These are phyloP conservation scores for Dissophora globulifera DNA, from an alignment of 192 early-diverging fungal species.

Conservation along the genomic window DNA sequence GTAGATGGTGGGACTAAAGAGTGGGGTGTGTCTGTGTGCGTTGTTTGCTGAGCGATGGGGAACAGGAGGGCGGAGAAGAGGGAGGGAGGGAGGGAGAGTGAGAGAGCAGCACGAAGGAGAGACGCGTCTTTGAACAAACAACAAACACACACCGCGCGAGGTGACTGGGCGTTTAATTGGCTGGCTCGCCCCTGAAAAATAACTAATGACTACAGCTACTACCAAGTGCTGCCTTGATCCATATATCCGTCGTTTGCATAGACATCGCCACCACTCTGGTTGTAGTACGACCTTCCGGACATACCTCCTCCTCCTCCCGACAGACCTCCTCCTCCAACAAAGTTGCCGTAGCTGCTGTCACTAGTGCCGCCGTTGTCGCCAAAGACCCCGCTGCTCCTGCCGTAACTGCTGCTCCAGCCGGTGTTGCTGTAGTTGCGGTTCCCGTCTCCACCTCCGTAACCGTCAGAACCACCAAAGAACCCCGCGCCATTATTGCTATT, in stretches of 20 bases:
- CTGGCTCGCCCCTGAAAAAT: too few relatives aligned
- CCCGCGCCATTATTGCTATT: neutral
- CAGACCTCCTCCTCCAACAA: slow-evolving; percentile 1
- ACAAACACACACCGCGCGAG: neutral
- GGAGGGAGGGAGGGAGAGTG: neutral
- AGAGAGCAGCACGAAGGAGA: neutral
- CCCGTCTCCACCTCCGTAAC: slow-evolving; percentile 1
- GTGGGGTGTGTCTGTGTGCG: neutral
- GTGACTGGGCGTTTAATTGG: slow-evolving; percentile 1
- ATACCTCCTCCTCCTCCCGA: neutral
- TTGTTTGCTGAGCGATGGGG: too few relatives aligned
- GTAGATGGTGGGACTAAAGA: neutral
- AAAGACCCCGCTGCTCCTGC: too few relatives aligned
- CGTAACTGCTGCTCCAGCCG: too few relatives aligned
- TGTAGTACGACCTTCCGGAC: slow-evolving; percentile 10
- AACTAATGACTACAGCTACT: too few relatives aligned
- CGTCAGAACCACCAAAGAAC: neutral
- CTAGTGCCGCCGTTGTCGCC: too few relatives aligned
- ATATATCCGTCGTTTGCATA: neutral
- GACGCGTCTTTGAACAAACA: slow-evolving; percentile 7
- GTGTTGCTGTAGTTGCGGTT: too few relatives aligned
- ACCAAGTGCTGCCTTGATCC: too few relatives aligned
- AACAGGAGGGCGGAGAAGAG: too few relatives aligned
- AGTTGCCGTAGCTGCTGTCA: too few relatives aligned
- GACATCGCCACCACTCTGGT: slow-evolving; percentile 9